Percentiles rank a stretch among this genome's conserved stretches.
phyloP scores from a whole-genome alignment of 2,329 filamentous ascomycete species.

The Lecanosticta acicola region DNA sequence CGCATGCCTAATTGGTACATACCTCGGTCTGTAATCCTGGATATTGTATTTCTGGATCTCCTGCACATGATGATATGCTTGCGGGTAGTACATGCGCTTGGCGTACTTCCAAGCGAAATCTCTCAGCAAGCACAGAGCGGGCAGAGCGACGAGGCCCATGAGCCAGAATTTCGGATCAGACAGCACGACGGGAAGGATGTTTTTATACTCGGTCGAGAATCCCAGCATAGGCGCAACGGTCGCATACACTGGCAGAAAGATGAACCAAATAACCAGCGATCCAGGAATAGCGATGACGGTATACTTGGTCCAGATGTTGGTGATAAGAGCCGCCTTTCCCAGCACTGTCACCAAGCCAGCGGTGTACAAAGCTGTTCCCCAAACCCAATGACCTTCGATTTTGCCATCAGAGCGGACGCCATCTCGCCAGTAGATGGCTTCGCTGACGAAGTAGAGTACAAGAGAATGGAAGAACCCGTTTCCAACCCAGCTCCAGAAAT shows the following conservation, averaged over 20 bases:
- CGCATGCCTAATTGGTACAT: no score
- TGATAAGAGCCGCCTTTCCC: slow-evolving; percentile 88
- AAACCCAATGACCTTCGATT: slow-evolving; percentile 91
- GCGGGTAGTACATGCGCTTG: slow-evolving; percentile 94
- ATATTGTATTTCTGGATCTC: slow-evolving; percentile 99
- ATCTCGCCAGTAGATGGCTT: slow-evolving; percentile 77
- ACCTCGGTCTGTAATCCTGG: slow-evolving; percentile 95
- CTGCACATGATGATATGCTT: slow-evolving; percentile 96
- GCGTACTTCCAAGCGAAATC: slow-evolving; percentile 97
- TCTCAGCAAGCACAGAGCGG: slow-evolving; percentile 73
- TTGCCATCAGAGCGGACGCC: slow-evolving; percentile 72
- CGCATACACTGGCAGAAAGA: slow-evolving; percentile 82
- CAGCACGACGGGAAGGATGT: slow-evolving; percentile 76
- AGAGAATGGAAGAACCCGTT: slow-evolving; percentile 96
- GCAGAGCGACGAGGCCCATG: slow-evolving; percentile 73
- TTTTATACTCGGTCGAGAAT: slow-evolving; percentile 78
- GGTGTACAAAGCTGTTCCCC: slow-evolving; percentile 92
- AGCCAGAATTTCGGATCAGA: slow-evolving; percentile 83
- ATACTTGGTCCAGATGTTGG: slow-evolving; percentile 98
- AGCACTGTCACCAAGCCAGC: slow-evolving; percentile 89
- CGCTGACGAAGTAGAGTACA: slow-evolving; percentile 78
- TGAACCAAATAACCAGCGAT: slow-evolving; percentile 84
- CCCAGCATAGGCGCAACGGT: slow-evolving; percentile 75
- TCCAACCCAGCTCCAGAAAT: slow-evolving; percentile 85
- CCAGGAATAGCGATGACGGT: slow-evolving; percentile 92